phyloP scores from a whole-genome alignment of 2,329 filamentous ascomycete species.

The Penicillium oxalicum region DNA sequence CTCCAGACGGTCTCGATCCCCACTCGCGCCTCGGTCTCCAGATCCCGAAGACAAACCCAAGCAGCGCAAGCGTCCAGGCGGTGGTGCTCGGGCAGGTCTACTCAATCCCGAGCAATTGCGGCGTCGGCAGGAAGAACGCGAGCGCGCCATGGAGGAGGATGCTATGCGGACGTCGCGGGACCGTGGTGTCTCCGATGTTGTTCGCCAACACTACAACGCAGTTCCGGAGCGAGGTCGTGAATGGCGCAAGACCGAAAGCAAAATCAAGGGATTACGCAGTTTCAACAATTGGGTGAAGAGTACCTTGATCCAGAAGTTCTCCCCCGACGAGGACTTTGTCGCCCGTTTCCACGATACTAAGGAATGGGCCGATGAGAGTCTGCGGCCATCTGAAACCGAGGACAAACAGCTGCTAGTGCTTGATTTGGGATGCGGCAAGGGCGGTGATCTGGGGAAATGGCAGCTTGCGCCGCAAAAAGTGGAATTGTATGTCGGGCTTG shows the following conservation, averaged over 20 bases:
- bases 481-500: conserved; percentile 88
- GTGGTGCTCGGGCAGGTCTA: conserved; percentile 38
- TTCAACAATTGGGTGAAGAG: conserved; percentile 99
- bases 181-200: conserved; percentile 72
- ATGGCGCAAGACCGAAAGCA: conserved; percentile 89
- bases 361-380: conserved; percentile 39
- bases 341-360: conserved; percentile 44
- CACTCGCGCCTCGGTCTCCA: conserved; percentile 39
- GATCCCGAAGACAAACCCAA: conserved; percentile 34
- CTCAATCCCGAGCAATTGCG: conserved; percentile 36
- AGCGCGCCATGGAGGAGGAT: conserved; percentile 37
- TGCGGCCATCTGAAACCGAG: conserved; percentile 24
- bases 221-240: conserved; percentile 89
- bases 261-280: conserved; percentile 86
- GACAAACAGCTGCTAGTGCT: conserved; percentile 68
- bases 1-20: conserved; percentile 36
- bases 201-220: conserved; percentile 90
- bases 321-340: conserved; percentile 67
- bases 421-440: conserved; percentile 94
- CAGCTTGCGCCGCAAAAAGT: conserved; percentile 85
- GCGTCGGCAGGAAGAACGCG: conserved; percentile 40
- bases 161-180: conserved; percentile 32
- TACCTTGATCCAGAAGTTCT: conserved; percentile 94
- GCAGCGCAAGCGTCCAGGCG: conserved; percentile 44
- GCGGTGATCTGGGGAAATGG: conserved; percentile 93